phyloP scores from a whole-genome alignment of 345 rosid genomes.

The Aurinia saxatilis region DNA sequence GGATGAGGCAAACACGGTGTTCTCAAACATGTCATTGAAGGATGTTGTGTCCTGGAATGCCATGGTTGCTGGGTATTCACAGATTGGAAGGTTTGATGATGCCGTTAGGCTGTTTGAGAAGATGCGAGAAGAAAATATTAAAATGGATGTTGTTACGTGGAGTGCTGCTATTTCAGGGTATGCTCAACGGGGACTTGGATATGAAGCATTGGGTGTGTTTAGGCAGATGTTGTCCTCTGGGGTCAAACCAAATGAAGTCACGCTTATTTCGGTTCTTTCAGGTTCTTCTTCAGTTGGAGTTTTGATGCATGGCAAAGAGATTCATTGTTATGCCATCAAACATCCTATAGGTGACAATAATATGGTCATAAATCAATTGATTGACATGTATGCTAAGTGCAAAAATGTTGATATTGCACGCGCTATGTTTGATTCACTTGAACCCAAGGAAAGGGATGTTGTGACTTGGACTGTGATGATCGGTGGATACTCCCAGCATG shows the following conservation, averaged over 20 bases:
- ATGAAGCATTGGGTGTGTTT: conserved; percentile 59
- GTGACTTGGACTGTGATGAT: conserved; percentile 86
- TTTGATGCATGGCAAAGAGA: conserved; percentile 64
- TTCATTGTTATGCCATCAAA: conserved; percentile 64
- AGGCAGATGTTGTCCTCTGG: conserved; percentile 55
- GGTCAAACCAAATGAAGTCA: conserved; percentile 54
- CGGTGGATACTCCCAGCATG: conserved; percentile 83
- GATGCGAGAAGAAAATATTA: conserved; percentile 54
- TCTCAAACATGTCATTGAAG: conserved; percentile 44
- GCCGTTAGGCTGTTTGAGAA: conserved; percentile 49
- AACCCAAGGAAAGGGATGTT: conserved; percentile 45
- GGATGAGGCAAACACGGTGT: conserved; percentile 51
- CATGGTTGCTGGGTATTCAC: conserved; percentile 82
- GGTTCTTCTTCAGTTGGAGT: conserved; percentile 75
- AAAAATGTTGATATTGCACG: conserved; percentile 35
- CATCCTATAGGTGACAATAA: conserved; percentile 41
- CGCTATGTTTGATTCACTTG: conserved; percentile 46
- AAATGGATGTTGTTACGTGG: conserved; percentile 77
- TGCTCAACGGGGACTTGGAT: conserved; percentile 66
- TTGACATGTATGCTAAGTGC: conserved; percentile 84
- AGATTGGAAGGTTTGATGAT: conserved; percentile 55
- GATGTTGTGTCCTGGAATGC: conserved; percentile 90
- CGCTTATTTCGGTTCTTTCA: conserved; percentile 72
- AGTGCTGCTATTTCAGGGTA: conserved; percentile 83
- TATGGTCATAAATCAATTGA: conserved; percentile 55